A percentile compares a stretch with the other conserved stretches of the same genome.
Conservation (phyloP, 2,329 filamentous ascomycete genomes). For the Ascocoryne sarcoides region DNA sequence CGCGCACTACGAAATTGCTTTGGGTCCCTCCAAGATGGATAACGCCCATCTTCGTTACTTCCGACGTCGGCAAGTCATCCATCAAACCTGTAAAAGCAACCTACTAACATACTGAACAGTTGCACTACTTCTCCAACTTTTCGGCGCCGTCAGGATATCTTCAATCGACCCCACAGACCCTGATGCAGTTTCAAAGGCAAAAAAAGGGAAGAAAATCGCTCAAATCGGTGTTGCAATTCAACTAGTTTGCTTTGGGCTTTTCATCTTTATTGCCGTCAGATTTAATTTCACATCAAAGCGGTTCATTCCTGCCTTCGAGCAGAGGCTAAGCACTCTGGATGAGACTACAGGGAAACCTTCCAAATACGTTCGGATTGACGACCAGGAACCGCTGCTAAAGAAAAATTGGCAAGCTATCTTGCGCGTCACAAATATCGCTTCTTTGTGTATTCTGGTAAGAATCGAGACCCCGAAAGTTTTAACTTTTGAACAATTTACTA, state of each 20-base stretch:
- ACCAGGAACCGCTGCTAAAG: constrained; percentile 17
- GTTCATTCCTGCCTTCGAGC: constrained; percentile 27
- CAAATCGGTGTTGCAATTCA: constrained; percentile 35
- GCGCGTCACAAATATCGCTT: constrained; percentile 26
- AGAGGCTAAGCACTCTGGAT: constrained; percentile 17
- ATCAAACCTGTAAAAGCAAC: too few species aligned
- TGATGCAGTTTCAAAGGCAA: constrained; percentile 27
- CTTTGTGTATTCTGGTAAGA: constrained; percentile 27
- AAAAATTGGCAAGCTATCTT: constrained; percentile 29
- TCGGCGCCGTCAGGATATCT: constrained; percentile 32
- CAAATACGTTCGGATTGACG: constrained; percentile 22
- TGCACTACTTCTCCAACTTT: constrained; percentile 20
- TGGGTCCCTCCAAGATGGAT: constrained; percentile 24
- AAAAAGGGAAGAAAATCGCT: constrained; percentile 32
- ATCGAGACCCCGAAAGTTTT: constrained; percentile 14
- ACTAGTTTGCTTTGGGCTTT: constrained; percentile 38
- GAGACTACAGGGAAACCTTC: constrained; percentile 2
- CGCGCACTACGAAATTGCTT: constrained; percentile 13
- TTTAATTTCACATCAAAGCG: constrained; percentile 38
- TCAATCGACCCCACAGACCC: constrained; percentile 27
- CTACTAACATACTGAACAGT: constrained; percentile 8
- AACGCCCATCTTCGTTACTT: constrained; percentile 22
- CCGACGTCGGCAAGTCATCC: constrained; percentile 20
- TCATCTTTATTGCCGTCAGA: constrained; percentile 35
- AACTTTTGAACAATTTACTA: constrained; percentile 20